These are phyloP conservation scores for Microthlaspi erraticum DNA, from an alignment of 345 rosid species.

Conservation along the genomic window DNA sequence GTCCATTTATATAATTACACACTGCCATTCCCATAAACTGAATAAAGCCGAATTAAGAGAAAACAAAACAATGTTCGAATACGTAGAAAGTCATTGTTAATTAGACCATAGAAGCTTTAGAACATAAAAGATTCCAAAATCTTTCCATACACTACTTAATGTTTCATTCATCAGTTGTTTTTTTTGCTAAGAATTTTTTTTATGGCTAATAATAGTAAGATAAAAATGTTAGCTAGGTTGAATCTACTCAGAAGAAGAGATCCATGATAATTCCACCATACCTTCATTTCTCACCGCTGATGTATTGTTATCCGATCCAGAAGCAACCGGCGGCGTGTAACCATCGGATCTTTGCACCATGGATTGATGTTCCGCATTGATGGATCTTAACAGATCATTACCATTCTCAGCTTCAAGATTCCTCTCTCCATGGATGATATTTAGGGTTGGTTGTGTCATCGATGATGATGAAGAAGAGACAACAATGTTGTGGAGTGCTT, in stretches of 20 bases:
- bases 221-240: constrained; percentile 17
- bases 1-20: neutral
- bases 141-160: constrained; percentile 22
- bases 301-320: constrained; percentile 49
- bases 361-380: constrained; percentile 38
- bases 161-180: constrained; percentile 19
- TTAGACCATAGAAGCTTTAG: constrained; percentile 22
- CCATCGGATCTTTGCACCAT: constrained; percentile 46
- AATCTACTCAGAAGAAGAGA: constrained; percentile 69
- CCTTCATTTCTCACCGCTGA: constrained; percentile 49
- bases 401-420: constrained; percentile 16
- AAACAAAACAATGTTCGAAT: constrained; percentile 24
- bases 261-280: constrained; percentile 81
- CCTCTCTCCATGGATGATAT: constrained; percentile 36
- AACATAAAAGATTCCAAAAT: constrained; percentile 32
- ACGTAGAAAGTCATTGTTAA: constrained; percentile 26
- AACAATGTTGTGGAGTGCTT: constrained; percentile 55
- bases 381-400: constrained; percentile 52
- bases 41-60: constrained; percentile 15
- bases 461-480: constrained; percentile 43
- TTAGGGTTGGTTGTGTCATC: constrained; percentile 43
- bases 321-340: constrained; percentile 39
- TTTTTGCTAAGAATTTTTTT: constrained; percentile 13
- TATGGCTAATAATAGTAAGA: constrained; percentile 9
- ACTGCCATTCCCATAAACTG: neutral